phyloP scores from a whole-genome alignment of 1,139 yeast genomes.

The Geotrichum reessii region DNA sequence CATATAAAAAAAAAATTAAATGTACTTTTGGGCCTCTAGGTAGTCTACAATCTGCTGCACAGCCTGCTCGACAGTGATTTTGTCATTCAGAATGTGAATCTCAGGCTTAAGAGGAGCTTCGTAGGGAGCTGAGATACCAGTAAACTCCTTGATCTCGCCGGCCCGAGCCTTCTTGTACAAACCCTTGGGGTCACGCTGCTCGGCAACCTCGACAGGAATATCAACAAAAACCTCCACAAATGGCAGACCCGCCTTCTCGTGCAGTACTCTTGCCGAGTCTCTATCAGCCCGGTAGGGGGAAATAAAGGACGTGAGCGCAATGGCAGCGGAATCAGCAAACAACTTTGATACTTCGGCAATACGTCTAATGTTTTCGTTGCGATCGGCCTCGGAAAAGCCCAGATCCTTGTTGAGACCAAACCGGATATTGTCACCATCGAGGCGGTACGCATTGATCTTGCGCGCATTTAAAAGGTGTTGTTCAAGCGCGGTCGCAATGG shows the following conservation, averaged over 20 bases:
- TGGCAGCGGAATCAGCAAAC: slow-evolving; percentile 82
- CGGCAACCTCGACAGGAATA: slow-evolving; percentile 90
- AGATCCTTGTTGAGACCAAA: slow-evolving; percentile 92
- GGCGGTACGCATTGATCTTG: slow-evolving; percentile 69
- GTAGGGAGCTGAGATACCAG: slow-evolving; percentile 93
- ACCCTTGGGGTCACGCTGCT: slow-evolving; percentile 95
- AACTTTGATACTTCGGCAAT: slow-evolving; percentile 90
- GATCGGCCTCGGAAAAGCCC: slow-evolving; percentile 85
- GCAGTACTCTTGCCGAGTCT: slow-evolving; percentile 77
- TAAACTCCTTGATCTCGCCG: slow-evolving; percentile 88
- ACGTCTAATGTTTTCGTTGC: slow-evolving; percentile 91
- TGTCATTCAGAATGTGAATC: slow-evolving; percentile 70
- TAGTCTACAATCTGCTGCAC: slow-evolving; percentile 69
- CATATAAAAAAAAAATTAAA: slow-evolving; percentile 26
- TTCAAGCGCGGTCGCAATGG: slow-evolving; percentile 92
- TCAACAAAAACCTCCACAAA: slow-evolving; percentile 88
- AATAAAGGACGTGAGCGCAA: slow-evolving; percentile 84
- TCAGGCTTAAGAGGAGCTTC: slow-evolving; percentile 87
- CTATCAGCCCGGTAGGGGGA: slow-evolving; percentile 86
- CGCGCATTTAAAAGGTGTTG: slow-evolving; percentile 60
- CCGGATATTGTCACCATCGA: slow-evolving; percentile 92
- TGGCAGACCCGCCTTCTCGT: slow-evolving; percentile 66
- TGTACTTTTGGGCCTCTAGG: slow-evolving; percentile 51
- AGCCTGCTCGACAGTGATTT: slow-evolving; percentile 69
- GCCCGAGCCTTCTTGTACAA: slow-evolving; percentile 93